These are phyloP conservation scores for Pyricularia sp. DNA, from an alignment of 2,329 filamentous ascomycete genomes.

Conservation along the genomic window DNA sequence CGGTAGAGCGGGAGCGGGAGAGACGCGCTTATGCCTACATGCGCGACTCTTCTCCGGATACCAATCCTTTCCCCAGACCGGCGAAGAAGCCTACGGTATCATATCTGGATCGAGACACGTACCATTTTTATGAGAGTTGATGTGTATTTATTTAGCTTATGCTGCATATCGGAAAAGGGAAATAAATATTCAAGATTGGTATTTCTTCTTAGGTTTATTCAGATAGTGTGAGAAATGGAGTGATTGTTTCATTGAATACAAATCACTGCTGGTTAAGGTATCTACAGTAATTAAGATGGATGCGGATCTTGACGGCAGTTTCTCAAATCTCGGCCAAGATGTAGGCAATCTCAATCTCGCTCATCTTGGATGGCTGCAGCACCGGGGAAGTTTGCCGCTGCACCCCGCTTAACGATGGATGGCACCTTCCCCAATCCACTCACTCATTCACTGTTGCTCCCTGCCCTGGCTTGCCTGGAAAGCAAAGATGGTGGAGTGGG, in stretches of 20 bases:
- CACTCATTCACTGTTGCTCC: not conserved
- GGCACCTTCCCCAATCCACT: not conserved
- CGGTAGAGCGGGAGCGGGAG: not conserved
- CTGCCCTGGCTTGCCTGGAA: not conserved
- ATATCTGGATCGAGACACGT: not conserved
- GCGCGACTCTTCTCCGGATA: not conserved
- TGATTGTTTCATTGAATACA: no score
- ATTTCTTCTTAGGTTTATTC: no score
- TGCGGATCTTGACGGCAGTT: not conserved
- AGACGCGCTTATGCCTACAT: not conserved
- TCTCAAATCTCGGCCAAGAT: not conserved
- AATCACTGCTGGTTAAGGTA: no score
- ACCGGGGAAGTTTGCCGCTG: not conserved
- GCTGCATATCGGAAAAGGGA: no score
- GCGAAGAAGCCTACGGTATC: not conserved
- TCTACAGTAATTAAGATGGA: no score
- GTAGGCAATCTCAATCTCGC: no score
- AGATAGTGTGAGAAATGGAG: no score
- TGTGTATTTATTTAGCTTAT: no score
- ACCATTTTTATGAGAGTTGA: not conserved
- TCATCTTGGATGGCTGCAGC: not conserved
- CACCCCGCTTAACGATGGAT: not conserved
- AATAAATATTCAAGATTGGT: no score
- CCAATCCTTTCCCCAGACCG: not conserved
- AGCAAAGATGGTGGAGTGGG: not conserved